Evolutionary conservation across 140 eudicot genomes (phyloP).

Genomic region (Flaveria floridana): DNA sequence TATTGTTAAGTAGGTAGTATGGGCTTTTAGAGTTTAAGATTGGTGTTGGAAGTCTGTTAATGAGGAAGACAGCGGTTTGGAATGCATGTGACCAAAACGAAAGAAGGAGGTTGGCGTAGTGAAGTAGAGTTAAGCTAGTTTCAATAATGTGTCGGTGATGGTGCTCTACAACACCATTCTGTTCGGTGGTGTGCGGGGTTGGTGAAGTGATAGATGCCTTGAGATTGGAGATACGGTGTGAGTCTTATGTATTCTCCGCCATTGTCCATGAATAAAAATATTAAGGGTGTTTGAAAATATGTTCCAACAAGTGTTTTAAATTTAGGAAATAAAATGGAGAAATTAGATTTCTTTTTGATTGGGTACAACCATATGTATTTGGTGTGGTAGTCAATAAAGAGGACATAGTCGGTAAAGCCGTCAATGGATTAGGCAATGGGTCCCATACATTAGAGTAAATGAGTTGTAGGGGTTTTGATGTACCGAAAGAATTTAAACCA

Average conservation of each 20-base stretch:
- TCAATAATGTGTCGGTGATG: too few species aligned
- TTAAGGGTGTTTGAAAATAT: background rate
- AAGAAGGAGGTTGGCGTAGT: too few species aligned
- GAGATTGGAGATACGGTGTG: background rate
- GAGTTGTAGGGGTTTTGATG: background rate
- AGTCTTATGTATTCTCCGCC: background rate
- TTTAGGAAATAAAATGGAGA: background rate
- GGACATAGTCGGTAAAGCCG: background rate
- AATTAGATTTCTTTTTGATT: background rate
- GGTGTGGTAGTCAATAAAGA: background rate
- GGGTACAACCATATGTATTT: conserved; percentile 8
- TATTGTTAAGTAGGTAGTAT: too few species aligned
- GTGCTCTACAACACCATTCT: too few species aligned
- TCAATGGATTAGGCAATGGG: background rate
- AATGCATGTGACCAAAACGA: too few species aligned
- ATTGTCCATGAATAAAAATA: background rate
- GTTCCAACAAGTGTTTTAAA: conserved; percentile 1
- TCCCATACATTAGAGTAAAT: background rate
- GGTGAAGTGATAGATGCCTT: too few species aligned
- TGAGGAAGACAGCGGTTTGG: too few species aligned
- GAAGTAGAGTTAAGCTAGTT: too few species aligned
- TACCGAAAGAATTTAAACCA: background rate
- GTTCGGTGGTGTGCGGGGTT: too few species aligned
- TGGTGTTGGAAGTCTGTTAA: too few species aligned
- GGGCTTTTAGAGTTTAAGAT: too few species aligned